Base-by-base conservation (phyloP, 2,329 filamentous ascomycete species). In the Fusarium neocosmosporiellum region DNA sequence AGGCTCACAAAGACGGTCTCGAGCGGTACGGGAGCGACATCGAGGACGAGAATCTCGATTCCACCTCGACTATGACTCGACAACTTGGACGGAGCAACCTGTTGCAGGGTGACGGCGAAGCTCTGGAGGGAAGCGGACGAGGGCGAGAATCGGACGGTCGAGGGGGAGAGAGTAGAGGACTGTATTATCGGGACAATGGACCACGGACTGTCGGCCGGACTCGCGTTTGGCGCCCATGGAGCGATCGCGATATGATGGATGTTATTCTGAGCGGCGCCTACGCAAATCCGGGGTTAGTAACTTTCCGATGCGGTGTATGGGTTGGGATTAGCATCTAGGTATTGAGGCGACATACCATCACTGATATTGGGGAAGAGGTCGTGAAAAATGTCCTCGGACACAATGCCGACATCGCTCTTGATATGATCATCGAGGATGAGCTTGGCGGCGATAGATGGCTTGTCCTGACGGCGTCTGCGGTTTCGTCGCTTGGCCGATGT, bases 1-100 rank as follows among this genome's bases (percentile, higher is more conserved):
- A 98, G 86, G 58, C 90, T 94, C 66, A 98, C 94, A 79, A 94
- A 98, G 18, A 98, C 89, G 0, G 93, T 94, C 69, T 98, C 94
- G 29, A 98, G 85, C 2, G 91, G 88, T 29, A 98, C 83, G 2
- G 96, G 93, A 10, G 92, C 88, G 9, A 96, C 93, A 79, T 97
- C 93, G 66, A 97, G 86, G 29, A 97, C 88, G 66, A 94, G 87
- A 70, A 98, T 92, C 81, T 98, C 95, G 72, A 98, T 93, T 10
- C 93, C 91, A 71, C 91, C 90, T 75, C 94, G 91, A 75, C 91
- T 90, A 76, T 93, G 90, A 72, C 90, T 90, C 29, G 91, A 88
- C 53, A 94, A 87, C 80, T 93, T 94, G 65, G 93, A 94, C 14
- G 93, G 93, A 27, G 94, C 91, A 31, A 94, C 84, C 77, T 91